Conservation (phyloP, 2,329 filamentous ascomycete genomes). For the Ambrosiella beaveri region DNA sequence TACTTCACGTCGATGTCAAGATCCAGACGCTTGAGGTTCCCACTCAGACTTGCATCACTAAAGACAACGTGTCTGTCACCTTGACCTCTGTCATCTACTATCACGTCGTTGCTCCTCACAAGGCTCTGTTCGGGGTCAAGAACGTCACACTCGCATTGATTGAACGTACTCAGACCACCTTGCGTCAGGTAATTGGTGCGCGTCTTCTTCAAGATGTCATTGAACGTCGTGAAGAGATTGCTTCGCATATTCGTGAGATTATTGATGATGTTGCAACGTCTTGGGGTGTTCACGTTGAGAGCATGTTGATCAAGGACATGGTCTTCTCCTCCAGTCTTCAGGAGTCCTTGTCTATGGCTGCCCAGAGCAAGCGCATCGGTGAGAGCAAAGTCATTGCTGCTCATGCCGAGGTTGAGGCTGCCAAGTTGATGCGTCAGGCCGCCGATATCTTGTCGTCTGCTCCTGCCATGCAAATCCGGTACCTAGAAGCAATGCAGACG, state of each 20-base stretch:
- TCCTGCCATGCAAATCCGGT: conserved; percentile 95
- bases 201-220: conserved; percentile 95
- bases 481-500: conserved; percentile 94
- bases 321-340: conserved; percentile 93
- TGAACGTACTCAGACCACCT: conserved; percentile 92
- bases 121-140: conserved; percentile 88
- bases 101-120: conserved; percentile 88
- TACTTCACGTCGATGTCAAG: conserved; percentile 94
- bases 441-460: conserved; percentile 85
- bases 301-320: conserved; percentile 98
- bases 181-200: conserved; percentile 90
- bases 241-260: conserved; percentile 86
- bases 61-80: conserved; percentile 91
- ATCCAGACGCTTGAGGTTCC: conserved; percentile 97
- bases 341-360: conserved; percentile 93
- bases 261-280: conserved; percentile 88
- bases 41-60: conserved; percentile 96
- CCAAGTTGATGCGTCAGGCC: conserved; percentile 83
- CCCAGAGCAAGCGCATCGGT: conserved; percentile 94
- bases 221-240: conserved; percentile 92
- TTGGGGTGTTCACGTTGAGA: conserved; percentile 94
- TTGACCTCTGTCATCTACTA: conserved; percentile 98
- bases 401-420: conserved; percentile 88
- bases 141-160: conserved; percentile 92
- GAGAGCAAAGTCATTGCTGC: conserved; percentile 97